Evolutionary conservation across 225 moss, liverwort and hornwort genomes (phyloP), one percentile per base, ranked within the genome.

Genomic region (Pseudisothecium myosuroides): DNA sequence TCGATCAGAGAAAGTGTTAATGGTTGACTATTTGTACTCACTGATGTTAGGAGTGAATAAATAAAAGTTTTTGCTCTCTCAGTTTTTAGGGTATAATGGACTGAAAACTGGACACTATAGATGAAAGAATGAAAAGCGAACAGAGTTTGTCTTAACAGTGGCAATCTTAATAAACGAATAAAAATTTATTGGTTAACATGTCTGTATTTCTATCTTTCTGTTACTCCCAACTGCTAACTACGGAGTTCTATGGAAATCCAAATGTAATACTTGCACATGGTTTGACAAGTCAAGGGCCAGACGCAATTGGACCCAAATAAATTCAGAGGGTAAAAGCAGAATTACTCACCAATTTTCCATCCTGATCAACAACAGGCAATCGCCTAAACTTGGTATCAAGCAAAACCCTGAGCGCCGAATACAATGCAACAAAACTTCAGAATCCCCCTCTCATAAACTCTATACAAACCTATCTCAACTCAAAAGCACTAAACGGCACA

Each of bases 311-410:
- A 31, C 50, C 43, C 21, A 71, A 54, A 85, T n/a, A 39, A 82
- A 49, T 66, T 83, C 65, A 83, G 20, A 83, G 19, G 36, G 75
- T 65, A 47, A 37, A n/a, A 54, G 72, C 80, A 80, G 41, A 59
- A 81, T 47, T 71, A 66, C 88, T 89, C 76, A 93, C 98, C 87
- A 98, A 76, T 95, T 95, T 97, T 73, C 93, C 96, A 54, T 90
- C 77, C 27, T 92, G 93, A 71, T 94, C 92, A 41, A 98, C 88
- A 24, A 98, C 98, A 39, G 97, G 97, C 92, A 98, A 92, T 80
- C 97, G 96, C 92, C 98, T 93, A 88, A 91, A 98, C 85, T 96
- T 98, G 84, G 96, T 97, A 65, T 97, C 97, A 27, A 98, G 93
- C 77, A 98, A 83, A 92, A 98, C 88, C 92, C 95, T 94, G 91